Conservation (phyloP, 2,329 filamentous ascomycete genomes). For the Didymella pinodella region DNA sequence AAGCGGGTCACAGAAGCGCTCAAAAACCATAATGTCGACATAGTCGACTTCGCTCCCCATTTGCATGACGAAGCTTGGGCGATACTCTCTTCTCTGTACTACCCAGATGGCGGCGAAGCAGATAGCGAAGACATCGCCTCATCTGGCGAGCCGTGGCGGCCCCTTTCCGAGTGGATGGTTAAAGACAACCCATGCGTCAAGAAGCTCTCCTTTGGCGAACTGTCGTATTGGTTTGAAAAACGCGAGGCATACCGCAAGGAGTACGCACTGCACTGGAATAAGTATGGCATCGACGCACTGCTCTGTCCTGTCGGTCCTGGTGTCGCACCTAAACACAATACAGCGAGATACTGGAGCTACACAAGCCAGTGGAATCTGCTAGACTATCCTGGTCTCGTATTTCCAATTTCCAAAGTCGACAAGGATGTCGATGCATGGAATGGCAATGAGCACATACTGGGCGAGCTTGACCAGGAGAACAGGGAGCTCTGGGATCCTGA, state of each 20-base stretch:
- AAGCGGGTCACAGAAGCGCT: conserved; percentile 56
- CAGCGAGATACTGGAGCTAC: conserved; percentile 69
- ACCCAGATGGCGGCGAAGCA: conserved; percentile 66
- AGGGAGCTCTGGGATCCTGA: conserved; percentile 58
- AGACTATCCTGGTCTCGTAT: conserved; percentile 69
- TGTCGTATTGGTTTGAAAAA: conserved; percentile 53
- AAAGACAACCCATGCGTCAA: conserved; percentile 62
- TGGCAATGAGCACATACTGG: conserved; percentile 49
- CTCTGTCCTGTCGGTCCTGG: conserved; percentile 67
- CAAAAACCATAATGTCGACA: conserved; percentile 56
- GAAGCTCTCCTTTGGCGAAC: conserved; percentile 52
- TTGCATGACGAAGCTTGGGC: conserved; percentile 60
- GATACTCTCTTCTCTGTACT: conserved; percentile 54
- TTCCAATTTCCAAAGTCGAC: conserved; percentile 61
- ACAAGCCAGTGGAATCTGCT: conserved; percentile 73
- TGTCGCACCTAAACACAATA: conserved; percentile 62
- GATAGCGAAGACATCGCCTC: conserved; percentile 59
- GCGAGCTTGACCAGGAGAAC: conserved; percentile 59
- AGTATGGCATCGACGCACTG: conserved; percentile 64
- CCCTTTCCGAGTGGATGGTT: conserved; percentile 66
- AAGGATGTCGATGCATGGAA: conserved; percentile 51
- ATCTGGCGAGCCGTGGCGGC: conserved; percentile 65
- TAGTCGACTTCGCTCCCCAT: conserved; percentile 62
- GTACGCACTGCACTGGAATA: conserved; percentile 57
- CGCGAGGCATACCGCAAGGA: conserved; percentile 56